A percentile compares a stretch with the other conserved stretches of the same genome.
Evolutionary conservation across 106 monocot species (phyloP).

Genomic region (Cymbidium sinense): DNA sequence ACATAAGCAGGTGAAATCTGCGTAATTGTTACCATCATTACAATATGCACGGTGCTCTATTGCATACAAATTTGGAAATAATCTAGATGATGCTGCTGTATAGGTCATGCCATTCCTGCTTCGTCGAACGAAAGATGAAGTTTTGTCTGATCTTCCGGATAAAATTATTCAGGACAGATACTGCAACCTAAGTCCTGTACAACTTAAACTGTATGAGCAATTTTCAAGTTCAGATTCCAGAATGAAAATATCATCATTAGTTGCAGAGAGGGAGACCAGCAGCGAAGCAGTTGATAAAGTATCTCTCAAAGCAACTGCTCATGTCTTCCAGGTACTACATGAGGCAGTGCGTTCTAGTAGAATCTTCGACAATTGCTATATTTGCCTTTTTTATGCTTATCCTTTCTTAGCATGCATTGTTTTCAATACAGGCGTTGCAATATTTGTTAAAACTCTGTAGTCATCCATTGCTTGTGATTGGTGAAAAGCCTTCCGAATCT

Average conservation of each 20-base stretch:
- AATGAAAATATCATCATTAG: constrained; percentile 64
- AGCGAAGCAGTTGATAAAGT: constrained; percentile 17
- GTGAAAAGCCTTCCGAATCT: constrained; percentile 55
- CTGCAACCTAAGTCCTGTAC: constrained; percentile 81
- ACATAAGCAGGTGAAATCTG: constrained; percentile 76
- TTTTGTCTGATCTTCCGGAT: constrained; percentile 94
- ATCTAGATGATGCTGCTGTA: not conserved
- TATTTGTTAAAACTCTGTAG: constrained; percentile 91
- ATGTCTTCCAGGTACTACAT: constrained; percentile 88
- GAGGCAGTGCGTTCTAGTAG: not conserved
- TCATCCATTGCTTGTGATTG: constrained; percentile 96
- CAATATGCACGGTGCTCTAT: not conserved
- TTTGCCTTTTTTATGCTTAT: not conserved
- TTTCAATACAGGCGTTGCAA: constrained; percentile 64
- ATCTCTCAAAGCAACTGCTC: constrained; percentile 58
- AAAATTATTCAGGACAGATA: constrained; percentile 99
- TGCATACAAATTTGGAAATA: not conserved
- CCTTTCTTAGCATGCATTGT: not conserved
- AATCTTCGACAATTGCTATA: not conserved
- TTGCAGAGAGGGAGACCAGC: constrained; percentile 28
- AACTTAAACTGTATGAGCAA: constrained; percentile 87
- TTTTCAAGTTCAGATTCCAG: constrained; percentile 73
- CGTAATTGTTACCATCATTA: not conserved
- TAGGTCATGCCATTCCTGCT: constrained; percentile 99
- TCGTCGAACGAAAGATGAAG: constrained; percentile 93